Conservation (phyloP, 2,329 filamentous ascomycete species). For the Pezicula radicicola region DNA sequence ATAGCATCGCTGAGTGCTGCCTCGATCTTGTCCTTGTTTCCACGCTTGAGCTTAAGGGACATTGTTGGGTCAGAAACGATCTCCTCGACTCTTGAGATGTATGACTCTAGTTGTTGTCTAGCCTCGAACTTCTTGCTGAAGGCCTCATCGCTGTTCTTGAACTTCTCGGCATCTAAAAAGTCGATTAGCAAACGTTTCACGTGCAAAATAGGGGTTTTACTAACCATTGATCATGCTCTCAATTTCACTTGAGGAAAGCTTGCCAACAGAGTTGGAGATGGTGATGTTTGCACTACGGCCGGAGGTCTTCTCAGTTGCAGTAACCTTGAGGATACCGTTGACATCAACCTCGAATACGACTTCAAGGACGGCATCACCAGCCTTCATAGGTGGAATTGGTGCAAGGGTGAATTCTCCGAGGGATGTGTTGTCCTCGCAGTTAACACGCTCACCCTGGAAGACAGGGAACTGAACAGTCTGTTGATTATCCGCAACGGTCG, state of each 20-base stretch:
- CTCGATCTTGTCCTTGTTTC: constrained; percentile 99
- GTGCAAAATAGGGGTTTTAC: constrained; percentile 18
- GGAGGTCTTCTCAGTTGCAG: constrained; percentile 97
- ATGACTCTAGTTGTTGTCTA: constrained; percentile 98
- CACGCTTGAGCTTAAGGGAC: constrained; percentile 96
- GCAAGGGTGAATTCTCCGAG: constrained; percentile 96
- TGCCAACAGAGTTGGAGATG: constrained; percentile 98
- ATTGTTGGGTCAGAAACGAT: constrained; percentile 95
- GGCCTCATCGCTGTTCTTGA: constrained; percentile 96
- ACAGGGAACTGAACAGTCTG: constrained; percentile 88
- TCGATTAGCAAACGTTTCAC: constrained; percentile 11
- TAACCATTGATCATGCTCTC: constrained; percentile 93
- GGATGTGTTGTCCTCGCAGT: constrained; percentile 98
- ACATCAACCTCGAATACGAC: constrained; percentile 99
- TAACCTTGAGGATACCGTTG: constrained; percentile 99
- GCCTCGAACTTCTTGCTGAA: constrained; percentile 99
- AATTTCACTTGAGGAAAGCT: constrained; percentile 91
- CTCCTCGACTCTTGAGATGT: constrained; percentile 98
- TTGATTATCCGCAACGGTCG: constrained; percentile 76
- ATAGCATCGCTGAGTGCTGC: constrained; percentile 94
- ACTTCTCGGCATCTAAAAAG: constrained; percentile 80
- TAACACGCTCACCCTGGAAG: constrained; percentile 94
- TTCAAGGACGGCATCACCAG: constrained; percentile 94
- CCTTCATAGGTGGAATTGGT: constrained; percentile 84
- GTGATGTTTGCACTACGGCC: constrained; percentile 99